Conservation (phyloP, 768 basidiomycete genomes). For the Rhodotorula babjevae region DNA sequence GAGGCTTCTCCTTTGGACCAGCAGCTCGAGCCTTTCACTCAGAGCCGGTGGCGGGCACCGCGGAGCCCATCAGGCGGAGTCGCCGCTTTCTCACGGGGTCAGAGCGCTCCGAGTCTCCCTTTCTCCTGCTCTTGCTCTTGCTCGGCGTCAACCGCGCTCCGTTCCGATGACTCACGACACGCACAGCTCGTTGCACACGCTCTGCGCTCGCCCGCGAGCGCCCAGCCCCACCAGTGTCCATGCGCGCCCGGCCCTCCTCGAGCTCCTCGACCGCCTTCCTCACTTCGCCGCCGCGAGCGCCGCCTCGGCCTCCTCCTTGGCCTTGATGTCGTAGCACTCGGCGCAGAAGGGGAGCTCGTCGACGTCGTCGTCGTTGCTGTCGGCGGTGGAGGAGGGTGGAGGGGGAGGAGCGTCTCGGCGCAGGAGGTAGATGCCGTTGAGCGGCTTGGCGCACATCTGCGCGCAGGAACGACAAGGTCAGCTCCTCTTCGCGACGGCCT, state of each 20-base stretch:
- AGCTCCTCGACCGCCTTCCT: background rate
- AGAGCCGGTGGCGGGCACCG: too few species aligned
- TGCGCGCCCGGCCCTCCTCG: background rate
- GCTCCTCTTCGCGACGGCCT: too few species aligned
- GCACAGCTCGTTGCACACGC: background rate
- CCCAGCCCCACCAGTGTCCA: background rate
- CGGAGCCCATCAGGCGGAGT: too few species aligned
- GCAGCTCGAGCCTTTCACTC: too few species aligned
- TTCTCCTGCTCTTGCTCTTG: too few species aligned
- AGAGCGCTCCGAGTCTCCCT: too few species aligned
- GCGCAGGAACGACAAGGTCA: background rate
- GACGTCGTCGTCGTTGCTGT: background rate
- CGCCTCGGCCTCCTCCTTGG: slow-evolving; percentile 59
- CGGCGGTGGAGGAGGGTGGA: background rate
- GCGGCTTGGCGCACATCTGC: slow-evolving; percentile 52
- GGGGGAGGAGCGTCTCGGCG: slow-evolving; percentile 33
- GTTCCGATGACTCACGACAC: too few species aligned
- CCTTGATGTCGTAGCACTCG: slow-evolving; percentile 74
- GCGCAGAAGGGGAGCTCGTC: slow-evolving; percentile 74
- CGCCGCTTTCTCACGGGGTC: too few species aligned
- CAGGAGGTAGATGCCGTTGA: slow-evolving; percentile 83
- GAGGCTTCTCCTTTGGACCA: too few species aligned
- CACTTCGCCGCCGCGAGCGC: background rate
- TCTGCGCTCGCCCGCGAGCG: background rate
- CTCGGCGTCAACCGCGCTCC: too few species aligned